Base-by-base conservation (phyloP, 495 filamentous ascomycete species). In the Barbatosphaeria neglecta region DNA sequence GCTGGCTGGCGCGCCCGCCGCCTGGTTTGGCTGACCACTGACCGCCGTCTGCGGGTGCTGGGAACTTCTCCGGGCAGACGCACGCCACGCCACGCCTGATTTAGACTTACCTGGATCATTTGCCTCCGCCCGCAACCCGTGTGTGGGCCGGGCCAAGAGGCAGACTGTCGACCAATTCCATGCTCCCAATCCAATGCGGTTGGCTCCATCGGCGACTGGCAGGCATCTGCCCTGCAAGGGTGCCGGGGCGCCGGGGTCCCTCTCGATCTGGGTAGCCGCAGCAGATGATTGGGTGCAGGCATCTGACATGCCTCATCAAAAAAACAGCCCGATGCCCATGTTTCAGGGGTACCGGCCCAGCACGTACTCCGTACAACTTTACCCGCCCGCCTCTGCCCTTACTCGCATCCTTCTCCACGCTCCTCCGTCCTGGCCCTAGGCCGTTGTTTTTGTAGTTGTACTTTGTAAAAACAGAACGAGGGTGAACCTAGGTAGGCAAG, bases 171-270 rank as follows among this genome's bases (percentile, higher is more conserved):
- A 33, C 55, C 55, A 58, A 58, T 58, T 50, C 31, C 13, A 35
- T n/a, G 31, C 9, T 35, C n/a, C n/a, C n/a, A n/a, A n/a, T n/a
- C 31, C 31, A 35, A 35, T 35, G 31, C 31, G 31, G 31, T 35
- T 35, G 31, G 31, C 43, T 31, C 43, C 43, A 44, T 31, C 43
- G 43, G 24, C 25, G 43, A 44, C 24, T 16, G 16, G 20, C 27
- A 31, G 24, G 38, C 37, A 40, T 37, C 51, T 50, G 17, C 37
- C 45, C 41, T 28, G 47, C 50, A 45, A 46, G 56, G 53, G 56
- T 56, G 50, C 53, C 56, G 51, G 47, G 53, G 56, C 50, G 44
- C 49, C 46, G 53, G 53, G 53, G 53, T 51, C 31, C 53, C 4
- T 43, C 50, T 50, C 46, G 50, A 56, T 56, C 50, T 50, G 37